A percentile compares a stretch with the other conserved stretches of the same genome.
These are phyloP conservation scores for Russula sp. DNA, from an alignment of 768 basidiomycete genomes.

Conservation along the genomic window DNA sequence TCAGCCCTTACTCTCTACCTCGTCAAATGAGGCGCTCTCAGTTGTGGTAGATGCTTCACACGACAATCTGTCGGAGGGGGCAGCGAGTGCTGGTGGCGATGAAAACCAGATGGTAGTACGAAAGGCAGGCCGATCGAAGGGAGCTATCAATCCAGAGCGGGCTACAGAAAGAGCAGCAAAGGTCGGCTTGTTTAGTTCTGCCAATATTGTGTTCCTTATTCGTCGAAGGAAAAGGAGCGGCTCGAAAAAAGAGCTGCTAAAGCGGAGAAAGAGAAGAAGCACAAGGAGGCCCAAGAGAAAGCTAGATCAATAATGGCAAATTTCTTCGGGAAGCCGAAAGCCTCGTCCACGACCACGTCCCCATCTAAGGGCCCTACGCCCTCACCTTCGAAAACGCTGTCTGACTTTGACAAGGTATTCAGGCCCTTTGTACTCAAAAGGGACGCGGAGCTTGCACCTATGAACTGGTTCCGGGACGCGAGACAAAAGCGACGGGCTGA, in stretches of 20 bases:
- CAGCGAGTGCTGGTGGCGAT: conserved; percentile 32
- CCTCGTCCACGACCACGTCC: conserved; percentile 24
- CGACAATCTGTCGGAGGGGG: conserved; percentile 23
- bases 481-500: conserved; percentile 23
- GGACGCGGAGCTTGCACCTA: conserved; percentile 61
- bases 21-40: conserved; percentile 15
- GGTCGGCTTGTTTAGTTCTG: conserved; percentile 32
- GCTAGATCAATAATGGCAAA: conserved; percentile 70
- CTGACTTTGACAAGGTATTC: conserved; percentile 72
- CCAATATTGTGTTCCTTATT: neutral
- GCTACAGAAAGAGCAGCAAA: conserved; percentile 52
- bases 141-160: conserved; percentile 50
- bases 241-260: conserved; percentile 63
- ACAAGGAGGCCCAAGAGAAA: conserved; percentile 62
- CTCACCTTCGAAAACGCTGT: conserved; percentile 35
- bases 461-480: conserved; percentile 56
- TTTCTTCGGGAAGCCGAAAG: conserved; percentile 67
- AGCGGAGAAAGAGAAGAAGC: conserved; percentile 65
- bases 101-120: conserved; percentile 32
- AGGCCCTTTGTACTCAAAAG: conserved; percentile 77
- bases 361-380: conserved; percentile 28
- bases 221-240: conserved; percentile 59
- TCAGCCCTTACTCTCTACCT: conserved; percentile 7
- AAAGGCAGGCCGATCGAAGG: conserved; percentile 43
- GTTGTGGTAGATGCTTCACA: neutral